Evolutionary conservation across 306 rosid species (phyloP), one percentile per base, ranked within the genome.

Genomic region (Prunus fruticosa): DNA sequence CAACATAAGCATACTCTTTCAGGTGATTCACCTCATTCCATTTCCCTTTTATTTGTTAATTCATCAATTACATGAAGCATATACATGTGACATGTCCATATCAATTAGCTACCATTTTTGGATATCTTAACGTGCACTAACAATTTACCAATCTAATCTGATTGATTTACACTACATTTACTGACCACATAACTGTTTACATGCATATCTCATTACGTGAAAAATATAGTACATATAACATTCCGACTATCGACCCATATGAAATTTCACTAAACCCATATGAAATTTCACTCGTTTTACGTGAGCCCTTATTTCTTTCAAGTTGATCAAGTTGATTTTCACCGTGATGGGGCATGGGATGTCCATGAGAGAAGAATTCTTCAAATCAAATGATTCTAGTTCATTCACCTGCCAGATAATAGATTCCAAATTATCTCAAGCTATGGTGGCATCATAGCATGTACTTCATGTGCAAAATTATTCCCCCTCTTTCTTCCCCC

Each of bases 1-100:
- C 88, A 84, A 79, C 89, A 77, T 74, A 76, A 74, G 66, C 78
- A 52, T 76, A 71, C 78, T 73, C 84, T 84, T 80, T 83, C 87
- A 83, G 89, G 84, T 84, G 85, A 84, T 66, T 72, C 84, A 80
- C 62, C 81, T 72, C 72, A 20, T 10, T 22, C 67, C 76, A 32
- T 83, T 70, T 64, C 52, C 58, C 20, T 57, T 50, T 75, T 47
- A 18, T 47, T 69, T 34, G 47, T 51, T 61, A 63, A 69, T 78
- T 22, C 22, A 49, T 62, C 64, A 43, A 71, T 72, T 80, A 64
- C 73, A 47, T 58, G 47, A 80, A 18, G 74, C 64, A 23, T 62
- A 46, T 38, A 43, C 23, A 22, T 38, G 43, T 38, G 43, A 7
- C 43, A 46, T 22, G 11, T 23, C 65, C 13, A n/a, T 51, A 78